phyloP scores from a whole-genome alignment of 805 yeast genomes.

The Lachancea waltii region DNA sequence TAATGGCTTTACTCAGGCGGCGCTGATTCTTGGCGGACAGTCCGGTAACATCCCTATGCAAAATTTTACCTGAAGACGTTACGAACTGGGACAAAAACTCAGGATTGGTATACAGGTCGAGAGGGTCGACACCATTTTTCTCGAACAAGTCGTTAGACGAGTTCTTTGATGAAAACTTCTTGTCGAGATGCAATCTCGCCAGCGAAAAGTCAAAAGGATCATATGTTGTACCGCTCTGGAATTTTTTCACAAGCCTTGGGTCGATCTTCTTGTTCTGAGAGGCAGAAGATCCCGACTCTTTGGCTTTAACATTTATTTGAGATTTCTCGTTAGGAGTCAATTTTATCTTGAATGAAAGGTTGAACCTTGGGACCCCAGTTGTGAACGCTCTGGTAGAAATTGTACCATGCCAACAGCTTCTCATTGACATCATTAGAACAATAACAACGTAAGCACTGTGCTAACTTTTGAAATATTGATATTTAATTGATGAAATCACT shows the following conservation, averaged over 20 bases:
- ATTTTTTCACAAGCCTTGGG: conserved; percentile 39
- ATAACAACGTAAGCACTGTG: too few species aligned
- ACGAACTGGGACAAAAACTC: conserved; percentile 58
- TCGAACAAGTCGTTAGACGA: conserved; percentile 36
- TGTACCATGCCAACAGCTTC: not conserved
- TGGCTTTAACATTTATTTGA: conserved; percentile 5
- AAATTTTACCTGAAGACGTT: conserved; percentile 67
- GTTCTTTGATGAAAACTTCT: conserved; percentile 27
- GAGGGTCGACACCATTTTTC: conserved; percentile 54
- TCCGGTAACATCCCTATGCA: conserved; percentile 67
- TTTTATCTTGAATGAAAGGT: conserved; percentile 8
- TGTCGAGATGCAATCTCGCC: conserved; percentile 48
- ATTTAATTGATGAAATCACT: too few species aligned
- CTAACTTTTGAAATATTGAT: too few species aligned
- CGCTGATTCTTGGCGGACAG: conserved; percentile 61
- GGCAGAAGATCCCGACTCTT: not conserved
- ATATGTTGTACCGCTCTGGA: conserved; percentile 50
- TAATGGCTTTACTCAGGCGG: conserved; percentile 65
- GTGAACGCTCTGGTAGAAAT: conserved; percentile 1
- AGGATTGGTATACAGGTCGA: conserved; percentile 67
- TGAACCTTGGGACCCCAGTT: not conserved
- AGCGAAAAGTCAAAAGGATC: conserved; percentile 78
- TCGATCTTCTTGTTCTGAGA: conserved; percentile 24
- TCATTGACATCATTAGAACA: conserved; percentile 2
- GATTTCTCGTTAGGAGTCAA: conserved; percentile 9